Base-by-base conservation (phyloP, 345 rosid species). In the Geranium brycei region DNA sequence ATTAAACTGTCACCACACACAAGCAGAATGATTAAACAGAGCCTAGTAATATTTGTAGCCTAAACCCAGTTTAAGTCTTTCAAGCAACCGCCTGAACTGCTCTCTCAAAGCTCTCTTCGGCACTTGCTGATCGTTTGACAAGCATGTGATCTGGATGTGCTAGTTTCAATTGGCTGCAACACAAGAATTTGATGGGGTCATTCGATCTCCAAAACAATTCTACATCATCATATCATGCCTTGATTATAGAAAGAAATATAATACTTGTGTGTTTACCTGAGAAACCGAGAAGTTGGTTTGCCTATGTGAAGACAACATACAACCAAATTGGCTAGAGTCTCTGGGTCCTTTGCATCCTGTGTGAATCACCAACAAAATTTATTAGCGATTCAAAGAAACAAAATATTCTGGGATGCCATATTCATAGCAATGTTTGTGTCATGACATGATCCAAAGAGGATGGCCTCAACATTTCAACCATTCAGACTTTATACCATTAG, bases 271-370 rank as follows among this genome's bases (percentile, higher is more conserved):
- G 28, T 23, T 23, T 23, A 92, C 96, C 83, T 90, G 66, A 93
- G 80, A 78, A 86, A 87, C 35, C 96, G 99, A 2, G 96, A 83
- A 68, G 95, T 73, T 51, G 97, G 74, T 80, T 93, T 93, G 38
- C 95, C 96, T 1, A 86, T 79, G 74, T 93, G 99, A 74, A 93
- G 97, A 78, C 97, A 83, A 84, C 97, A 93, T 32, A 86, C 97
- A 68, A 88, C 82, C 40, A 90, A 71, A 77, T 93, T 88, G 58
- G 99, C 97, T 56, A 93, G 76, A 58, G 99, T 93, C 77, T 93
- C 99, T 30, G 96, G 88, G 76, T 90, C 97, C 80, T 88, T 93
- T 60, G 99, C 88, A 77, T 90, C 99, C 96, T 90, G 84, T 23
- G 56, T 19, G 66, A 62, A 76, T 66, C 41, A 57, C 23, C 53